Base-by-base conservation (phyloP, 768 basidiomycete species). In the Mycena haematopus region DNA sequence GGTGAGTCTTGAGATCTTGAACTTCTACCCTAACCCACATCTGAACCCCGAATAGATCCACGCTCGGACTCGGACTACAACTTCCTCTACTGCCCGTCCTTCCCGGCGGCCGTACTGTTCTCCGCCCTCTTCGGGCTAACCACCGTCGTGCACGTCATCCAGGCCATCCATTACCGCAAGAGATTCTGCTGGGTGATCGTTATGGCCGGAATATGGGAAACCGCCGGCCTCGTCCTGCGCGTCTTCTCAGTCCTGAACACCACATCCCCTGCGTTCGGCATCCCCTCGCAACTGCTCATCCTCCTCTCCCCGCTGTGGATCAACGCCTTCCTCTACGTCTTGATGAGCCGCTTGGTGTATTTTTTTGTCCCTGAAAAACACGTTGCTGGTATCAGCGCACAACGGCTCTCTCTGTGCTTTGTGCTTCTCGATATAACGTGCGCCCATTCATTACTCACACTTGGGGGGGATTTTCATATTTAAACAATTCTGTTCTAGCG, bases 221-320 rank as follows among this genome's bases (percentile, higher is more conserved):
- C 66, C 14, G 55, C 33, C n/a, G 67, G 68, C 49, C 60, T 72
- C 51, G 27, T 52, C 31, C 51, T 68, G 29, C 66, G 70, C 11
- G 58, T 61, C 15, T 24, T 63, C 22, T 47, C 65, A 1, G 55
- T 67, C 8, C 31, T 60, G 27, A 9, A 71, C 51, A 62, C 64
- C 31, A 60, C 56, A 7, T 55, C 55, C 24, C 1, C 38, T 9
- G 45, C 58, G 8, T 67, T 45, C 21, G 62, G 46, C 2, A 57
- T 45, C 1, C 61, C 66, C 1, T 67, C 65, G 17, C 68, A 70
- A 55, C 49, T 72, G 19, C 59, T 72, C 25, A 66, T 72, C 29
- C 63, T 72, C 10, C 69, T 72, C 15, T 25, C 69, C 3, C 71
- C 71, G n/a, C 38, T 72, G n/a, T 72, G 71, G 68, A 68, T 70